These are phyloP conservation scores for Aspergillus novofumigatus DNA, from an alignment of 2,329 filamentous ascomycete genomes.

Conservation along the genomic window DNA sequence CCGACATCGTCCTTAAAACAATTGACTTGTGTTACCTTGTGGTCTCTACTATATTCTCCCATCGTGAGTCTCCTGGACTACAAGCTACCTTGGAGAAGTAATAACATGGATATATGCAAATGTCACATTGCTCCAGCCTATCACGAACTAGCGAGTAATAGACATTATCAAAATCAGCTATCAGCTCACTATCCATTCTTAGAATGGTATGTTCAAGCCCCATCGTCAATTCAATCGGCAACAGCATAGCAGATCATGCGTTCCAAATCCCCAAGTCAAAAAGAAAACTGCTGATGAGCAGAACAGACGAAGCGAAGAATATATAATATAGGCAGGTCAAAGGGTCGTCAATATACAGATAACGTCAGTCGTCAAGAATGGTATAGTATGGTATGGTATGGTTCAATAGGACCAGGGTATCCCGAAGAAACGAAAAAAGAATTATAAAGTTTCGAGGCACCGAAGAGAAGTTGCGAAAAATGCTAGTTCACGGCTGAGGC, in stretches of 20 bases:
- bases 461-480: not conserved
- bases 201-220: not conserved
- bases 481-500: not conserved
- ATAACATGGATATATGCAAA: not conserved
- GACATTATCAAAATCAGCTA: not conserved
- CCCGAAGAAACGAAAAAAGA: constrained; percentile 5
- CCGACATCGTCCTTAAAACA: no score
- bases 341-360: constrained; percentile 3
- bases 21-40: no score
- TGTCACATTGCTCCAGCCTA: not conserved
- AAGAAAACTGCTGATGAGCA: not conserved
- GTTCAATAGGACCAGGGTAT: constrained; percentile 10
- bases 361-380: constrained; percentile 3
- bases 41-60: no score
- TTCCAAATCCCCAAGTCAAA: not conserved
- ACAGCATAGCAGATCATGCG: not conserved
- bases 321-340: constrained; percentile 1
- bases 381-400: not conserved
- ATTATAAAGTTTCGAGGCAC: not conserved
- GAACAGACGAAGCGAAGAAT: not conserved
- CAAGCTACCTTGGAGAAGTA: not conserved
- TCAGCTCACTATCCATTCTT: not conserved
- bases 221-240: not conserved
- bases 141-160: not conserved
- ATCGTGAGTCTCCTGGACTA: no score